Evolutionary conservation across 2,329 filamentous ascomycete species (phyloP), one percentile per base, ranked within the genome.

Genomic region (Neonectria neomacrospora): DNA sequence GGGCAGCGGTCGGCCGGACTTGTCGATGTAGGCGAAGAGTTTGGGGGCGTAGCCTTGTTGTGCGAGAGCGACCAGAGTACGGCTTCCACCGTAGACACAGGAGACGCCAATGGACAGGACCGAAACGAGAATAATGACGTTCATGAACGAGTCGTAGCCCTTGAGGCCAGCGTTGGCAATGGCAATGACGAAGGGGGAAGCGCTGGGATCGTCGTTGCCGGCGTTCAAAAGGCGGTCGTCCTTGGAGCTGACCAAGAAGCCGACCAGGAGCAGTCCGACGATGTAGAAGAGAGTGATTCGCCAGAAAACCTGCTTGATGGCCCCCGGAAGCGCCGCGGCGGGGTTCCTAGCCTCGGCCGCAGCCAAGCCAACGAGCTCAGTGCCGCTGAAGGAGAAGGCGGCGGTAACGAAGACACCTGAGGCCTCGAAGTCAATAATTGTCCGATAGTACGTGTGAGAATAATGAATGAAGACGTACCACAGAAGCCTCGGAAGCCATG

Each of bases 261-360:
- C 84, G 16, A 86, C 80, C 11, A 86, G 82, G 55, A 84, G 79
- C 14, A 87, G 79, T 37, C 83, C 83, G 3, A 86, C 76, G 50
- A 87, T 76, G 65, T 87, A 87, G 67, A 87, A 87, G 65, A 86
- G 73, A 0, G 82, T 85, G 63, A 86, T 86, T 68, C 85, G 83
- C 84, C 84, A 86, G 62, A 86, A 86, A 32, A 86, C 92, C 75
- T 96, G 93, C 80, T 96, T 96, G 72, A 95, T 90, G 5, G 94
- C 94, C 2, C 88, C 89, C 0, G 94, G 94, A 1, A 97, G 84
- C 0, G 90, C 87, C 73, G 91, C 89, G 60, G 87, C 84, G 0
- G 91, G 91, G 73, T 92, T 92, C 10, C 80, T 78, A 0, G 90
- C 87, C 77, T 94, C 91, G 7, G 90, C 90, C 1, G 90, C 90